Evolutionary conservation across 225 moss, liverwort and hornwort genomes (phyloP), one percentile per base, ranked within the genome.

Genomic region (Polytrichum commune): DNA sequence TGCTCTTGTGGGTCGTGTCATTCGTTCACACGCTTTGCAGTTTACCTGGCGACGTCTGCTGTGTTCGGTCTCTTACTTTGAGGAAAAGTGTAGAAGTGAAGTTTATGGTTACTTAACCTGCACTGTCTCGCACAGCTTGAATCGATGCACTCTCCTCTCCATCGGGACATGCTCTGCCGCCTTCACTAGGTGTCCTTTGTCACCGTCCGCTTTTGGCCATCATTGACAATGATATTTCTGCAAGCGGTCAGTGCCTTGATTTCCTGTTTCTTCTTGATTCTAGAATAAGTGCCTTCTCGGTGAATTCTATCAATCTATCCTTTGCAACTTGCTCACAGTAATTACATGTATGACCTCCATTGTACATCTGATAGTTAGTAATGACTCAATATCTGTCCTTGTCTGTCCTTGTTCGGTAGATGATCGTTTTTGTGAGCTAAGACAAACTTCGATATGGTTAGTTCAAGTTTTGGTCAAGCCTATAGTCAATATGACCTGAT

Each of bases 401-500:
- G 72, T 46, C 23, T 13, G 26, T 63, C 27, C 62, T 54, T 72
- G 71, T 54, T 54, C 7, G 28, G 63, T 72, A 46, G 72, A 29
- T 53, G 26, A 54, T 63, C 26, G 54, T 63, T 53, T 26, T 72
- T 62, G 62, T 29, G 35, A 35, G 9, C 2, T 2, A 35, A 35
- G 35, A 35, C 35, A 35, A 35, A 35, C 35, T 9, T 8, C 2
- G 35, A 35, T 2, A 35, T 35, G 35, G 35, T 35, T 9, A 63
- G 18, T 63, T 72, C 27, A 72, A 19, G 72, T 62, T 62, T 72
- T 63, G 72, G 53, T 19, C 24, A 53, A 71, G 33, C 24, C 46
- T 26, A 61, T 25, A 62, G 61, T 70, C 62, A 53, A 53, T 53
- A 72, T 72, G 72, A 54, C 53, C 72, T 54, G 8, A 70, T 27